Evolutionary conservation across 352 stramenopile genomes (phyloP).

Genomic region (Globisporangium takayamanum): DNA sequence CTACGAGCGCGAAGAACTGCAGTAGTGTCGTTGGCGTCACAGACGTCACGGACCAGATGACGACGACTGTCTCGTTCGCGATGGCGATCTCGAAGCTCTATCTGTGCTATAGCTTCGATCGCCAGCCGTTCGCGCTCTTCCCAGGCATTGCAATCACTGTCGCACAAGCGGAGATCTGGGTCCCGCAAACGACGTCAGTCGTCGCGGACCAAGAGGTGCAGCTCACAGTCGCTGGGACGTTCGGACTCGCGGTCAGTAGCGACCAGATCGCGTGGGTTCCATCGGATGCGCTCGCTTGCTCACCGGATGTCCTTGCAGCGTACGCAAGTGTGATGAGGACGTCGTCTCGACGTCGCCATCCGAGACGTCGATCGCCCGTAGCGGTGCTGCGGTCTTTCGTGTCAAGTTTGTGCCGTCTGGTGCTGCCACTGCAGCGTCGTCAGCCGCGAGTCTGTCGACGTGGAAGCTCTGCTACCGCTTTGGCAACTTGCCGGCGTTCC

Average conservation of each 20-base stretch:
- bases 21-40: constrained; percentile 22
- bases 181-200: constrained; percentile 35
- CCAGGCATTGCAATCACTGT: constrained; percentile 24
- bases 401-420: constrained; percentile 32
- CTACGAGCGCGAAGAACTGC: constrained; percentile 30
- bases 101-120: constrained; percentile 63
- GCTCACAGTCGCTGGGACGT: constrained; percentile 41
- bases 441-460: constrained; percentile 20
- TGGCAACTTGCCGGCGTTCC: constrained; percentile 33
- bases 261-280: constrained; percentile 64
- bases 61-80: constrained; percentile 22
- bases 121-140: constrained; percentile 54
- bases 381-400: constrained; percentile 26
- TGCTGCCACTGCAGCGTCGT: constrained; percentile 2
- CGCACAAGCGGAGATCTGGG: constrained; percentile 47
- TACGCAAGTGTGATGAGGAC: constrained; percentile 41
- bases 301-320: constrained; percentile 13
- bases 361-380: constrained; percentile 23
- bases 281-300: constrained; percentile 33
- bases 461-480: constrained; percentile 77
- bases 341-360: constrained; percentile 23
- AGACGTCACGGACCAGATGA: constrained; percentile 25
- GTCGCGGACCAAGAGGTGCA: constrained; percentile 36
- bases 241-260: constrained; percentile 46
- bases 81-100: constrained; percentile 28